Evolutionary conservation across 1,139 yeast genomes (phyloP).

Genomic region (Debaryomyces sp.): DNA sequence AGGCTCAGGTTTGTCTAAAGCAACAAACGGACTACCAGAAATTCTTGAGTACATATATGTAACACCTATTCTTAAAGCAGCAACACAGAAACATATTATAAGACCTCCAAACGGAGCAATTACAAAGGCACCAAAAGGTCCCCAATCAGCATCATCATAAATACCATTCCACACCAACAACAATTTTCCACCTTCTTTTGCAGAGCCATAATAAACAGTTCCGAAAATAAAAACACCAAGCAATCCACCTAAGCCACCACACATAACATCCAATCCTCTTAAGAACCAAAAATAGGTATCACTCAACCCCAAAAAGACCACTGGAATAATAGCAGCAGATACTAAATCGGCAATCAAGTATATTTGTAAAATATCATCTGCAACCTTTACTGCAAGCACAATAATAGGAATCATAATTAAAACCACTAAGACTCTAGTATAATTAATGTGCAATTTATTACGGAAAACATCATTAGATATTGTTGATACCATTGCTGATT

Average conservation of each 20-base stretch:
- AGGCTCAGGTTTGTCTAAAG: conserved; percentile 52
- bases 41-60: conserved; percentile 39
- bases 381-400: conserved; percentile 79
- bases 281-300: conserved; percentile 63
- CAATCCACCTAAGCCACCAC: conserved; percentile 83
- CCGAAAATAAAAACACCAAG: conserved; percentile 84
- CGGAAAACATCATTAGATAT: conserved; percentile 88
- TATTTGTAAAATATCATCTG: conserved; percentile 81
- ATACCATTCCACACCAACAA: conserved; percentile 75
- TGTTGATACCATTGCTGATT: conserved; percentile 86
- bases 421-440: conserved; percentile 73
- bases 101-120: conserved; percentile 87
- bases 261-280: conserved; percentile 79
- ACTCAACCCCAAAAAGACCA: conserved; percentile 78
- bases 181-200: conserved; percentile 77
- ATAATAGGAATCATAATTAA: conserved; percentile 81
- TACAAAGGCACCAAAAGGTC: conserved; percentile 92
- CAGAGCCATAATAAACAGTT: conserved; percentile 69
- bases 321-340: conserved; percentile 84
- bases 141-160: conserved; percentile 81
- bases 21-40: conserved; percentile 53
- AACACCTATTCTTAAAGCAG: conserved; percentile 51
- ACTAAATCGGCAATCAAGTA: conserved; percentile 89
- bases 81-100: conserved; percentile 54
- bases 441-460: conserved; percentile 68